phyloP scores from a whole-genome alignment of 2,329 filamentous ascomycete species.

The Sporothrix globosa region DNA sequence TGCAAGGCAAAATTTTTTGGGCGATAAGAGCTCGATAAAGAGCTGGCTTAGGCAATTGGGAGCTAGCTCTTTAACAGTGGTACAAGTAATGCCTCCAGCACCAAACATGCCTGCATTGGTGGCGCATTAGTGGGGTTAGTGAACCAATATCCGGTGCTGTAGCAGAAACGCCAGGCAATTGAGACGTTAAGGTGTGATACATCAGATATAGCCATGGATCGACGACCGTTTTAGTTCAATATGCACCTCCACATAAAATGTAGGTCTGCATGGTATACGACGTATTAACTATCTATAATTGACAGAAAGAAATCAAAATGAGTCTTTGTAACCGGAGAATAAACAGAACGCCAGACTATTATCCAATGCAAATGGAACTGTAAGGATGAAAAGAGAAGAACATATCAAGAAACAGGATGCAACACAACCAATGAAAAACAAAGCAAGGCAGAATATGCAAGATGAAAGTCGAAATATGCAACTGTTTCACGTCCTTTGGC shows the following conservation, averaged over 20 bases:
- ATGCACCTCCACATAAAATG: no score
- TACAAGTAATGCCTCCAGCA: not conserved
- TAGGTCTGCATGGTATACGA: not conserved
- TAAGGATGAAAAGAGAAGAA: not conserved
- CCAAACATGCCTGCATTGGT: not conserved
- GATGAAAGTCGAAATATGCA: not conserved
- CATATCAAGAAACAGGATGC: no score
- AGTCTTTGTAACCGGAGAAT: not conserved
- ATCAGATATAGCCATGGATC: constrained; percentile 3
- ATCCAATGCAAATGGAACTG: not conserved
- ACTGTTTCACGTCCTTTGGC: not conserved
- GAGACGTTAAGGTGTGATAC: not conserved
- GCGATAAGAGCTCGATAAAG: constrained; percentile 21
- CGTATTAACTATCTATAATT: not conserved
- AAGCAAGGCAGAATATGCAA: not conserved
- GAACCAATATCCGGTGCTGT: not conserved
- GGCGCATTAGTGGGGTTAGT: not conserved
- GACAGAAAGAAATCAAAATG: not conserved
- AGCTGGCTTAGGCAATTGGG: not conserved
- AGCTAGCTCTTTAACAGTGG: not conserved
- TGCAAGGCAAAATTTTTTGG: constrained; percentile 17
- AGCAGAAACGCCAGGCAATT: not conserved
- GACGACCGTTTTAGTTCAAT: no score
- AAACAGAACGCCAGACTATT: not conserved
- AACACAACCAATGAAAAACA: not conserved